Evolutionary conservation across 2,329 filamentous ascomycete species (phyloP).

Genomic region (Aureobasidium pullulans): DNA sequence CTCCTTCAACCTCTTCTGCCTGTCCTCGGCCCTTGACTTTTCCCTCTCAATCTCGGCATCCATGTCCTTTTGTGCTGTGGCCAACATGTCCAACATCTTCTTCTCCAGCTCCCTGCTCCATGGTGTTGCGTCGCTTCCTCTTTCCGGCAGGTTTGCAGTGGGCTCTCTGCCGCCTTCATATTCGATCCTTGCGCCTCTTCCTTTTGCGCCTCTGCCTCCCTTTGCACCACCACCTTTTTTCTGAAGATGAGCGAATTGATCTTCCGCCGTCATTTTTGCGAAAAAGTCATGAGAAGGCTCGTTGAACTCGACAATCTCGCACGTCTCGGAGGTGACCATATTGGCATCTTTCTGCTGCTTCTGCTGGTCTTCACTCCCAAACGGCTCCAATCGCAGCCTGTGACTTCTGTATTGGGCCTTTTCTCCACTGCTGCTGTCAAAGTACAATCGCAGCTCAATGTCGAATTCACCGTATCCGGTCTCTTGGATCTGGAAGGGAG

Average conservation of each 20-base stretch:
- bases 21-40: slow-evolving; percentile 14
- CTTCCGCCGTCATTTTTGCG: slow-evolving; percentile 71
- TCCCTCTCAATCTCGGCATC: slow-evolving; percentile 17
- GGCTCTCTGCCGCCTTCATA: slow-evolving; percentile 51
- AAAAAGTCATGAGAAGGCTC: slow-evolving; percentile 92
- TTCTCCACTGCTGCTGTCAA: slow-evolving; percentile 77
- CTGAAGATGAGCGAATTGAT: slow-evolving; percentile 46
- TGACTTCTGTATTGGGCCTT: slow-evolving; percentile 96
- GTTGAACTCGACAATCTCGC: slow-evolving; percentile 95
- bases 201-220: slow-evolving; percentile 49
- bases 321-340: slow-evolving; percentile 69
- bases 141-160: slow-evolving; percentile 67
- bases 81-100: slow-evolving; percentile 17
- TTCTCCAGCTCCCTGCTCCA: slow-evolving; percentile 17
- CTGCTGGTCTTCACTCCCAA: slow-evolving; percentile 65
- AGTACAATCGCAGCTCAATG: slow-evolving; percentile 91
- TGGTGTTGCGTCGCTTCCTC: slow-evolving; percentile 52
- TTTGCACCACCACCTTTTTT: slow-evolving; percentile 53
- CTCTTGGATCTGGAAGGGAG: slow-evolving; percentile 74
- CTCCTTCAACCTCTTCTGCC: slow-evolving; percentile 15
- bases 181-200: slow-evolving; percentile 43
- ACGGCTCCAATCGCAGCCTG: slow-evolving; percentile 83
- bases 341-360: slow-evolving; percentile 58
- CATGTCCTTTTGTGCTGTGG: slow-evolving; percentile 17
- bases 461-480: slow-evolving; percentile 98